Percentiles rank a stretch among this genome's conserved stretches.
Evolutionary conservation across 2,329 filamentous ascomycete genomes (phyloP).

Genomic region (Niveomyces coronatus): DNA sequence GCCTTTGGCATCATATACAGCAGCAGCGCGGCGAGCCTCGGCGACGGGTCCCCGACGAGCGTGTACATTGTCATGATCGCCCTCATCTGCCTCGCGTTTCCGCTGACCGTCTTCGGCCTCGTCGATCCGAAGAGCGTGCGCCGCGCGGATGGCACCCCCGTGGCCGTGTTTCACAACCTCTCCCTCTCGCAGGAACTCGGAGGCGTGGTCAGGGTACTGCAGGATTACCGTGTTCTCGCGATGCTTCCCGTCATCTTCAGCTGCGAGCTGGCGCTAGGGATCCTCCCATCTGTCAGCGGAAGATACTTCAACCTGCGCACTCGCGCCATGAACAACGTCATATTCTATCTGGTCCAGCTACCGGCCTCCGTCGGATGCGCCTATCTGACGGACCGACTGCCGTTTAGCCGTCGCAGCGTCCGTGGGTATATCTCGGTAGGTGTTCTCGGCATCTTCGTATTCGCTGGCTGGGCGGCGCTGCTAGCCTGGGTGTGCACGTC

Average conservation of each 20-base stretch:
- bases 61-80: constrained; percentile 13
- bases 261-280: constrained; percentile 10
- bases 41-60: constrained; percentile 8
- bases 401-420: constrained; percentile 1
- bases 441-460: constrained; percentile 9
- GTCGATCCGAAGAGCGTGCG: constrained; percentile 15
- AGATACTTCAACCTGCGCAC: constrained; percentile 13
- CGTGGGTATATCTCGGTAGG: constrained; percentile 9
- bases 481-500: constrained; percentile 8
- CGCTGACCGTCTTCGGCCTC: constrained; percentile 13
- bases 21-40: constrained; percentile 2
- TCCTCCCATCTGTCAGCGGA: constrained; percentile 11
- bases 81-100: constrained; percentile 10
- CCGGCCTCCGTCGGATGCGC: constrained; percentile 10
- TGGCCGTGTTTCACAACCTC: constrained; percentile 11
- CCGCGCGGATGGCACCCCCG: constrained; percentile 10
- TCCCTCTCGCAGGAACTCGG: constrained; percentile 9
- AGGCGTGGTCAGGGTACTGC: constrained; percentile 8
- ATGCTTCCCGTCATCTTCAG: constrained; percentile 13
- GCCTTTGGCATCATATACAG: constrained; percentile 9
- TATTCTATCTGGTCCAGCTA: constrained; percentile 12
- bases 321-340: constrained; percentile 11
- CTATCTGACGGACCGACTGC: constrained; percentile 9
- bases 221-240: constrained; percentile 10
- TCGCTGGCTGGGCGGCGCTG: constrained; percentile 4